Evolutionary conservation across 176 grass and related monocot genomes (phyloP), one percentile per base, ranked within the genome.

Genomic region (Stipa capillata): DNA sequence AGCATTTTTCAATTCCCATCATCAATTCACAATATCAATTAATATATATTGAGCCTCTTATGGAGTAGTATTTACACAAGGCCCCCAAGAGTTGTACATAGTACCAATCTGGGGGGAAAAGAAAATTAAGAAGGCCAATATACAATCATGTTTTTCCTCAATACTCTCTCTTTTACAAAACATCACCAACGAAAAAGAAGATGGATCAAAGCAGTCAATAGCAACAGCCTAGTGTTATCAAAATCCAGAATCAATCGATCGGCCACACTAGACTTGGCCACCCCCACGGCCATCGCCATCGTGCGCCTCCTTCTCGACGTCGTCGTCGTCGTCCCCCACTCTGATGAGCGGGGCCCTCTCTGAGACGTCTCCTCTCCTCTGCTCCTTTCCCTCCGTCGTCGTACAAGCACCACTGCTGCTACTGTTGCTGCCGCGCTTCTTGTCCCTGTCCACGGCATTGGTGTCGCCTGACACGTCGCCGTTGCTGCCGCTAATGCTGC

Each of bases 231-330:
- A 80, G 64, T 31, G 64, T 42, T 69, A 69, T 44, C 64, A 80
- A 80, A 80, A 81, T 65, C 51, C 51, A 40, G 40, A 64, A 88
- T 74, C 9, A 61, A 76, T 81, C 14, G 15, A 9, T 65, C 43
- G 34, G 27, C 34, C 39, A 65, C 56, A 13, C 49, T 84, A 88
- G 75, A 71, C 63, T 13, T 82, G 83, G 65, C 64, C 77, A 18
- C 64, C 87, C 14, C 87, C 87, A 47, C 62, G 77, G 76, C 87
- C 62, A 24, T 89, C 86, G 43, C 81, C 76, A 63, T 81, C 87
- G 54, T 76, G 64, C 77, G 77, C 73, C 72, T 60, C 39, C 54
- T 55, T 24, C 3, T 37, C 45, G 0, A n/a, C n/a, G 8, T 65
- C 34, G 27, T 61, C 58, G 35, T 80, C 64, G 0, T 56, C 82